A percentile compares a stretch with the other conserved stretches of the same genome.
Conservation (phyloP, 176 grass and related monocot species). For the Triticum urartu region DNA sequence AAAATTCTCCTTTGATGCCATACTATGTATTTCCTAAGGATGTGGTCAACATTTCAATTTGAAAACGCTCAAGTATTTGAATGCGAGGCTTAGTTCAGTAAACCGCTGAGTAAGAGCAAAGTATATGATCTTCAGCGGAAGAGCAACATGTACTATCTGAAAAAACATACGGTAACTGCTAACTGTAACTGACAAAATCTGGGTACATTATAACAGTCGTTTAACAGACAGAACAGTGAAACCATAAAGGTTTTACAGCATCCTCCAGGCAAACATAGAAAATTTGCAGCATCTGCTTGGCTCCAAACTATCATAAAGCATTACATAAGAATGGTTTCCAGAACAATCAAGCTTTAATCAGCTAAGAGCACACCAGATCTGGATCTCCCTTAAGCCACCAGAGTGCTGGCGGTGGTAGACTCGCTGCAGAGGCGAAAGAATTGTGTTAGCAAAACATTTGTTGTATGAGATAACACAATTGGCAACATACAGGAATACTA, state of each 20-base stretch:
- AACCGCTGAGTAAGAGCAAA: not conserved
- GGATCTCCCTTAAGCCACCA: slow-evolving; percentile 58
- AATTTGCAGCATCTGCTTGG: slow-evolving; percentile 7
- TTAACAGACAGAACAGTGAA: slow-evolving; percentile 11
- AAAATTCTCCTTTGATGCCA: no score
- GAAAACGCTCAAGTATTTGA: no score
- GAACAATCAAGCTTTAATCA: slow-evolving; percentile 14
- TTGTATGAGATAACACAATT: not conserved
- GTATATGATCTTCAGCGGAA: not conserved
- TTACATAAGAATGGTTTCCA: slow-evolving; percentile 7
- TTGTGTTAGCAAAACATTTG: not conserved
- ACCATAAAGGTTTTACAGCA: slow-evolving; percentile 21
- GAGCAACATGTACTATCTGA: not conserved
- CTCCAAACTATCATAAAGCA: slow-evolving; percentile 40
- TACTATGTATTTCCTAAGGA: not conserved
- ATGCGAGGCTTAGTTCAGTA: not conserved
- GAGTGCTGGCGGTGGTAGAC: slow-evolving; percentile 62
- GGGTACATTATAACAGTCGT: slow-evolving; percentile 22
- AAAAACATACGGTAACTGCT: not conserved
- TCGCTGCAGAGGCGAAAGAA: slow-evolving; percentile 42
- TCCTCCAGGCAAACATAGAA: slow-evolving; percentile 27
- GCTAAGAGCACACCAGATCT: not conserved
- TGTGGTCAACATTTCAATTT: not conserved
- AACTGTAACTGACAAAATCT: slow-evolving; percentile 41
- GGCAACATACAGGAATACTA: not conserved